These are phyloP conservation scores for Aegilops sharonensis DNA, from an alignment of 176 grass and related monocot species.

Conservation along the genomic window DNA sequence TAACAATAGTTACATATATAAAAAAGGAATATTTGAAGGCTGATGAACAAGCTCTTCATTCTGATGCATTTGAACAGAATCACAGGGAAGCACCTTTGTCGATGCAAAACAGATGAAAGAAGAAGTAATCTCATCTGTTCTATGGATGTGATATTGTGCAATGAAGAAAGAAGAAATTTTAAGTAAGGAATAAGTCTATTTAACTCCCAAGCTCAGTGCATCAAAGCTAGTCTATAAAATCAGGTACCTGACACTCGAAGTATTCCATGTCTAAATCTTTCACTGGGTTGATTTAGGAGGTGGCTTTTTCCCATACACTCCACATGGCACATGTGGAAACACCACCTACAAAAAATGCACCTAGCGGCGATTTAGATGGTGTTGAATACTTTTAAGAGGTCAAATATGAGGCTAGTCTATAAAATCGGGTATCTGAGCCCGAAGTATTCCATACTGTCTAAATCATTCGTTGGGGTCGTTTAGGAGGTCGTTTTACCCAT, in stretches of 20 bases:
- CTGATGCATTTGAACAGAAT: neutral
- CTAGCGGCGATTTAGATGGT: too few species aligned
- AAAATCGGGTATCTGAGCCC: too few species aligned
- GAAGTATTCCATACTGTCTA: neutral
- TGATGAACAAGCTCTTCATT: neutral
- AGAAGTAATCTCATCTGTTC: neutral
- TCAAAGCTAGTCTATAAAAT: neutral
- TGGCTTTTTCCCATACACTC: neutral
- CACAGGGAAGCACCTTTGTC: neutral
- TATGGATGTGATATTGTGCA: neutral
- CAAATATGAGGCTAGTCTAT: too few species aligned
- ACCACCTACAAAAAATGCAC: too few species aligned
- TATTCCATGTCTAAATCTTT: neutral
- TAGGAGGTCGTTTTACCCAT: neutral
- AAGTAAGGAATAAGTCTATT: neutral
- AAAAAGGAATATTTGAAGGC: neutral
- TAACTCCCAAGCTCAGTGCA: neutral
- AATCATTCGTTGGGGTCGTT: neutral
- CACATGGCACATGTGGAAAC: neutral
- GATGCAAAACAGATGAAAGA: neutral
- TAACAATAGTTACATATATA: neutral
- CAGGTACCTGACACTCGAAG: neutral
- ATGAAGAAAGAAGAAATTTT: neutral
- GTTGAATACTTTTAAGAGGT: too few species aligned
- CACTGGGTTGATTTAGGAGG: neutral